Base-by-base conservation (phyloP, 2,329 filamentous ascomycete species). In the Shiraia sp. region DNA sequence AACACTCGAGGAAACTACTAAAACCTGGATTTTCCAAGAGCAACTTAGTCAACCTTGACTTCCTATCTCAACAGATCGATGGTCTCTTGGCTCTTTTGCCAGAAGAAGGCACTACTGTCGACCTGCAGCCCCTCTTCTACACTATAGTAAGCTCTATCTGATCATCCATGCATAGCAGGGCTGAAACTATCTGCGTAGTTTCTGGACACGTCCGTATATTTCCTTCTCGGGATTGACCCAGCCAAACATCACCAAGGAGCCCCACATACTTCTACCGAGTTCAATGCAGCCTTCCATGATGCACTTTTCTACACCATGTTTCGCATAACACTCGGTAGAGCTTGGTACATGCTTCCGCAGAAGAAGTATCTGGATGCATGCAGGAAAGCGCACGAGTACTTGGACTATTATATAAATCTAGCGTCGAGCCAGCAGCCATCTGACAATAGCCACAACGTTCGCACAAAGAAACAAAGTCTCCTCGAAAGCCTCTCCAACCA, bases 21-120 rank as follows among this genome's bases (percentile, higher is more conserved):
- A 66, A 75, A 17, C 76, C 77, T 2, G 72, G 74, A 36, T 79
- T 79, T 48, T 68, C 62, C 1, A 67, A 73, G n/a, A 63, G 65
- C 8, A 76, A 78, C 45, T 65, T 79, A 6, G 68, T 66, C n/a
- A 72, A 80, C 49, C 58, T 79, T 3, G 59, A 65, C 3, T 79
- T 77, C 2, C 82, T 85, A 39, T 79, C 84, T 49, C 64, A 55
- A 2, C 79, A 85, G 65, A 69, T 83, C 5, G 59, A 71, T n/a
- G 70, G 75, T 14, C 63, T 87, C 26, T 70, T 86, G 12, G 64
- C 71, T 3, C 72, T 75, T 16, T 72, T 87, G 3, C 79, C 80
- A 72, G 79, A 40, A 76, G 81, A 9, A 65, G 51, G 54, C 16
- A 38, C 70, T 15, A 48, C 47, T 9, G 32, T 56, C 3, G 55